phyloP scores from a whole-genome alignment of 164 flowering plant species.

The Malania oleifera region DNA sequence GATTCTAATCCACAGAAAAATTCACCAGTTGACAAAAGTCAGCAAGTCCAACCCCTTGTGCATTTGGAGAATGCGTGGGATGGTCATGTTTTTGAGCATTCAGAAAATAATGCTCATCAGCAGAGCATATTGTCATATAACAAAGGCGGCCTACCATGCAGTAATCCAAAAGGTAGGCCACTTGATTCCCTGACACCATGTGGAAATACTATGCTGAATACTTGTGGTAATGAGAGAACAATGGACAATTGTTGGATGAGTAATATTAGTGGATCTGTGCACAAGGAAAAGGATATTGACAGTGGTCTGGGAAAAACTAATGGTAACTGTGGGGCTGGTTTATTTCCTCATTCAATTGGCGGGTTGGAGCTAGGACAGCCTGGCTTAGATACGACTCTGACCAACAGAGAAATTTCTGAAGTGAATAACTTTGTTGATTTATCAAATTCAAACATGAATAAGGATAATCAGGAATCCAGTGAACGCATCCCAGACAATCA shows the following conservation, averaged over 20 bases:
- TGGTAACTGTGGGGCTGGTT: slow-evolving; percentile 10
- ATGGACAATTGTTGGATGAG: slow-evolving; percentile 18
- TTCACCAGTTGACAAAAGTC: slow-evolving; percentile 28
- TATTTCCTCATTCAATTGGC: slow-evolving; percentile 20
- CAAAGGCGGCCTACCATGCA: slow-evolving; percentile 15
- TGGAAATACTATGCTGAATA: slow-evolving; percentile 14
- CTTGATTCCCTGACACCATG: slow-evolving; percentile 15
- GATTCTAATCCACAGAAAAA: slow-evolving; percentile 31
- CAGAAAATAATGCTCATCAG: slow-evolving; percentile 25
- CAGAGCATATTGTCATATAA: slow-evolving; percentile 20
- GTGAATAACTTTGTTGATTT: slow-evolving; percentile 13
- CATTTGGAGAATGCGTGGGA: slow-evolving; percentile 36
- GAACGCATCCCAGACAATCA: slow-evolving; percentile 20
- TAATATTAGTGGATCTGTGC: slow-evolving; percentile 19
- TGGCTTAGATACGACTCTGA: slow-evolving; percentile 16
- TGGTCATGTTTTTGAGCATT: slow-evolving; percentile 30
- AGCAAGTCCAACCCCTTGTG: slow-evolving; percentile 28
- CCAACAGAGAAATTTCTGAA: slow-evolving; percentile 19
- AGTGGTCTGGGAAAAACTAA: slow-evolving; percentile 25
- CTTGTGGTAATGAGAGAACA: slow-evolving; percentile 6
- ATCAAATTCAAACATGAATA: slow-evolving; percentile 16
- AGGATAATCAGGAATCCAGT: slow-evolving; percentile 23
- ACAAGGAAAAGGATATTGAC: slow-evolving; percentile 19
- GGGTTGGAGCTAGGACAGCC: slow-evolving; percentile 26
- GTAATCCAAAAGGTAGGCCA: slow-evolving; percentile 23